phyloP scores from a whole-genome alignment of 768 basidiomycete genomes.

The Terana coerulea region DNA sequence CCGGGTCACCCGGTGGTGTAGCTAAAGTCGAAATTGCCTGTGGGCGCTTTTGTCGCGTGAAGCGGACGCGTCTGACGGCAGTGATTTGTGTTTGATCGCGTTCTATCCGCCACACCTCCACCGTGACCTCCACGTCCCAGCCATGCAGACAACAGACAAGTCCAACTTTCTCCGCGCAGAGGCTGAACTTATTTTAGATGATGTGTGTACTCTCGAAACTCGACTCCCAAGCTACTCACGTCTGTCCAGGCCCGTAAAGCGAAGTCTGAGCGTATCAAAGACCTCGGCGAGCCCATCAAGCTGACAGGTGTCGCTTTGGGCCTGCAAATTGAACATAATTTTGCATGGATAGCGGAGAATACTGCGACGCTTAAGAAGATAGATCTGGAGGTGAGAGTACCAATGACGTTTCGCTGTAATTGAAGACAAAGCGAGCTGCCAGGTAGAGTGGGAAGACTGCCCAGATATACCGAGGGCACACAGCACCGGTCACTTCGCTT shows the following conservation, averaged over 20 bases:
- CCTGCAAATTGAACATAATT: constrained; percentile 57
- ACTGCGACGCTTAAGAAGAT: constrained; percentile 69
- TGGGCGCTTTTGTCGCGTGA: neutral
- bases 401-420: neutral
- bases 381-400: constrained; percentile 61
- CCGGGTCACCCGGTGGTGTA: too few relatives aligned
- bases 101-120: neutral
- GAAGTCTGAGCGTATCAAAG: constrained; percentile 69
- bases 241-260: constrained; percentile 55
- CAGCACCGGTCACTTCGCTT: constrained; percentile 83
- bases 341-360: constrained; percentile 89
- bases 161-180: constrained; percentile 68
- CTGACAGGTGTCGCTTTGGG: constrained; percentile 73
- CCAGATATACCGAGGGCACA: constrained; percentile 78
- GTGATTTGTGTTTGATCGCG: constrained; percentile 2
- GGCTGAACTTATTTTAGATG: constrained; percentile 60
- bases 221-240: constrained; percentile 11
- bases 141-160: constrained; percentile 22
- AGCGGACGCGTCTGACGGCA: neutral
- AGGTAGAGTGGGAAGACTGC: constrained; percentile 75
- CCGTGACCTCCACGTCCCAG: neutral
- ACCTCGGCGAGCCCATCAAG: constrained; percentile 75
- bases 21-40: too few relatives aligned
- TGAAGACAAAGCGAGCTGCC: constrained; percentile 3
- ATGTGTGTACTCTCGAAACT: constrained; percentile 37